A percentile compares a stretch with the other conserved stretches of the same genome.
Conservation (phyloP, 2,329 filamentous ascomycete species). For the Aquanectria penicillioides region DNA sequence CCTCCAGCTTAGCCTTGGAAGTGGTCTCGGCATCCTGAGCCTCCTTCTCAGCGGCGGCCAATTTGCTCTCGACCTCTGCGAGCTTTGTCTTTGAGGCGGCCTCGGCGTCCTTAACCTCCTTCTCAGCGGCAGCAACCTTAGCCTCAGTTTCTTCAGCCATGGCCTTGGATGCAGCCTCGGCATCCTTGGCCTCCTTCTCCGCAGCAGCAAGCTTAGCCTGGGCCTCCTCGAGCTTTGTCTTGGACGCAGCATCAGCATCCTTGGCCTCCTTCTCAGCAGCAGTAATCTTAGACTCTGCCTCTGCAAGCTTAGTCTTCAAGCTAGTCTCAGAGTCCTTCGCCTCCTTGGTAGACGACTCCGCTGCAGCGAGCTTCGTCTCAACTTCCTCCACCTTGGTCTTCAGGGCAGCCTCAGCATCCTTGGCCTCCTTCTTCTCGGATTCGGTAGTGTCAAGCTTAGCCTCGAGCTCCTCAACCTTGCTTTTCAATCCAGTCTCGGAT, state of each 20-base stretch:
- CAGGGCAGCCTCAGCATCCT: conserved; percentile 8
- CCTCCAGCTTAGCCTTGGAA: conserved; percentile 27
- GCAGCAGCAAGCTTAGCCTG: conserved; percentile 12
- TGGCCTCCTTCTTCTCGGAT: conserved; percentile 5
- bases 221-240: conserved; percentile 31
- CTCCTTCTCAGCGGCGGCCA: conserved; percentile 24
- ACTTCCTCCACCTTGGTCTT: conserved; percentile 19
- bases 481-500: conserved; percentile 21
- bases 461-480: conserved; percentile 25
- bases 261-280: conserved; percentile 25
- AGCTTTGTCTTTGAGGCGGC: background rate
- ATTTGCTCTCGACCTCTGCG: conserved; percentile 25
- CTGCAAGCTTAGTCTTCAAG: conserved; percentile 33
- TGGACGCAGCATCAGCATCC: conserved; percentile 18
- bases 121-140: conserved; percentile 7
- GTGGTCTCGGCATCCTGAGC: conserved; percentile 30
- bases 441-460: conserved; percentile 21
- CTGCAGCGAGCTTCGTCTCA: background rate
- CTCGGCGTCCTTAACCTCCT: conserved; percentile 16
- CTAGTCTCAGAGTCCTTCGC: conserved; percentile 23
- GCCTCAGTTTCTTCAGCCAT: conserved; percentile 26
- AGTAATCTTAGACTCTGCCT: conserved; percentile 29
- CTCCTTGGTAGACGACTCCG: background rate
- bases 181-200: conserved; percentile 17
- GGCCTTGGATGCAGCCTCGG: conserved; percentile 10